These are phyloP conservation scores for Erigeron philadelphicus DNA, from an alignment of 140 eudicot species.

Conservation along the genomic window DNA sequence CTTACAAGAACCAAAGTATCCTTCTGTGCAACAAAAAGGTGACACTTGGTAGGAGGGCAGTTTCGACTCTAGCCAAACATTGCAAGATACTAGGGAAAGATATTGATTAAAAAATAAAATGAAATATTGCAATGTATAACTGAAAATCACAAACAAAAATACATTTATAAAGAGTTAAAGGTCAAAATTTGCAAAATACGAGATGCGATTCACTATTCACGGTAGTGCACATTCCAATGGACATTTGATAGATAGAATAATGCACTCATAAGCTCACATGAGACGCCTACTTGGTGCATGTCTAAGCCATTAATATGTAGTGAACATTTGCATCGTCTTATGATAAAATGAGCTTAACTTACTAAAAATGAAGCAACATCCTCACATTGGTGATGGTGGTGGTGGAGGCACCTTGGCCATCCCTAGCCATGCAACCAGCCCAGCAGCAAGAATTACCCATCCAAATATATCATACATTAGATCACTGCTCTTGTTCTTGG, in stretches of 20 bases:
- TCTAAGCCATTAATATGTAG: slow-evolving; percentile 19
- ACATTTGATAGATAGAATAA: slow-evolving; percentile 14
- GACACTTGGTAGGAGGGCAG: not conserved
- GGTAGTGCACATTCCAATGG: slow-evolving; percentile 25
- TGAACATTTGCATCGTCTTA: slow-evolving; percentile 25
- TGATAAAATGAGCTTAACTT: slow-evolving; percentile 23
- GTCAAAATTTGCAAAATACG: slow-evolving; percentile 31
- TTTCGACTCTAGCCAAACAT: not conserved
- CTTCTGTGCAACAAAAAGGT: not conserved
- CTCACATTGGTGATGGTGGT: slow-evolving; percentile 45
- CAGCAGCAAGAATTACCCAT: slow-evolving; percentile 52
- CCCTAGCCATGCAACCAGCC: slow-evolving; percentile 49
- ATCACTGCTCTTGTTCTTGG: slow-evolving; percentile 40
- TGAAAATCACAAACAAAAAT: slow-evolving; percentile 21
- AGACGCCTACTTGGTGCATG: slow-evolving; percentile 22
- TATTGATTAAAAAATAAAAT: not conserved
- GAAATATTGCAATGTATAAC: not conserved
- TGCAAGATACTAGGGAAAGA: not conserved
- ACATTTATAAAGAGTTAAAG: slow-evolving; percentile 20
- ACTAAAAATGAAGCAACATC: slow-evolving; percentile 9
- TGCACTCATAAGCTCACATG: slow-evolving; percentile 26
- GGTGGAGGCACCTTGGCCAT: slow-evolving; percentile 48
- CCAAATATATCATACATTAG: slow-evolving; percentile 49
- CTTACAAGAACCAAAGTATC: not conserved
- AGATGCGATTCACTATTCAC: slow-evolving; percentile 17